phyloP scores from a whole-genome alignment of 2,329 filamentous ascomycete species.

The Colletotrichum aenigma region DNA sequence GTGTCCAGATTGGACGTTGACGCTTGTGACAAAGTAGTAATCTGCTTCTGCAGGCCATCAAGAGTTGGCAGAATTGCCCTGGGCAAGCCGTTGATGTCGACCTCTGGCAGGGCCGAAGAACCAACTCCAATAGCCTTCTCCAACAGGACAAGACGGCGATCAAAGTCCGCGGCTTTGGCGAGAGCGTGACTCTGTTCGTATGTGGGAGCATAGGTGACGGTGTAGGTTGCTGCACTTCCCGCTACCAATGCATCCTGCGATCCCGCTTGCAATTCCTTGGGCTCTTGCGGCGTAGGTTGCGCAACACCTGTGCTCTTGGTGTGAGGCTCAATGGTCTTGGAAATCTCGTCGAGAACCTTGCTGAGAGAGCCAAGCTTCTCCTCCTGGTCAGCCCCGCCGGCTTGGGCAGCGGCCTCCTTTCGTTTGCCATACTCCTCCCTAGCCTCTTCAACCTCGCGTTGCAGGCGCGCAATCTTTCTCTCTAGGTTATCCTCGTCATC shows the following conservation, averaged over 20 bases:
- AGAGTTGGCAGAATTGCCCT: conserved; percentile 83
- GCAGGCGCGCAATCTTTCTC: conserved; percentile 80
- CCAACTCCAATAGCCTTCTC: conserved; percentile 84
- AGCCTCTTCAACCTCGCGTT: conserved; percentile 80
- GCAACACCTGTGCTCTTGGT: conserved; percentile 16
- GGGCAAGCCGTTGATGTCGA: conserved; percentile 59
- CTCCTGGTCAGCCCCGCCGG: conserved; percentile 44
- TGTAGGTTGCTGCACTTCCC: conserved; percentile 52
- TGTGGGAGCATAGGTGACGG: conserved; percentile 65
- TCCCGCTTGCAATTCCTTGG: conserved; percentile 22
- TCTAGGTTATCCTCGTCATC: conserved; percentile 73
- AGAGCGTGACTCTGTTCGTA: conserved; percentile 75
- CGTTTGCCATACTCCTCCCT: conserved; percentile 65
- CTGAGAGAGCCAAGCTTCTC: conserved; percentile 72
- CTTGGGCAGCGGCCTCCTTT: conserved; percentile 48
- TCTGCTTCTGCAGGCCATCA: conserved; percentile 79
- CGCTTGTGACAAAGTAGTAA: conserved; percentile 75
- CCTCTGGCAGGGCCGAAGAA: conserved; percentile 68
- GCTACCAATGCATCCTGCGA: conserved; percentile 22
- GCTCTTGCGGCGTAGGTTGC: background rate
- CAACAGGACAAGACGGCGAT: conserved; percentile 76
- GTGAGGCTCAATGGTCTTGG: conserved; percentile 32
- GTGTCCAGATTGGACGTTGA: conserved; percentile 76
- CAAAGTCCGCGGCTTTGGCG: conserved; percentile 85
- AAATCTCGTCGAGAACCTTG: conserved; percentile 72